phyloP scores from a whole-genome alignment of 148 eudicot species.

The Cornus suecica region DNA sequence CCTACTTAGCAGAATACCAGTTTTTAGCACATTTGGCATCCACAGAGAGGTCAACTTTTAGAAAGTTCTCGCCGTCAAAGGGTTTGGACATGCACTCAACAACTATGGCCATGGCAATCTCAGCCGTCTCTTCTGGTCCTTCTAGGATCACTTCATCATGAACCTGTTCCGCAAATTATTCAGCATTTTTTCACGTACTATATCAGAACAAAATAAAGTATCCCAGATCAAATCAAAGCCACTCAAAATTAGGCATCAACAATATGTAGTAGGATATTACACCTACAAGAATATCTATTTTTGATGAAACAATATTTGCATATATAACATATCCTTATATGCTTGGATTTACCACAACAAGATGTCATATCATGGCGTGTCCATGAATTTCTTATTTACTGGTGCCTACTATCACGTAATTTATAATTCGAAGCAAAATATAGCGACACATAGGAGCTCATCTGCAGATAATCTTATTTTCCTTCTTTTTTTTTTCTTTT shows the following conservation, averaged over 20 bases:
- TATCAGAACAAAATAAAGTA: background rate
- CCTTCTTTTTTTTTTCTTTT: too few species aligned
- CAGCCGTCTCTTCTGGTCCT: constrained; percentile 91
- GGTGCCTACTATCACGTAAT: background rate
- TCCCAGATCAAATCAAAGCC: background rate
- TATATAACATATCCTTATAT: too few species aligned
- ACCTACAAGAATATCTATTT: too few species aligned
- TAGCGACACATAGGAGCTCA: background rate
- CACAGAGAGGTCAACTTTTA: constrained; percentile 69
- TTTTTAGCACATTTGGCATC: constrained; percentile 85
- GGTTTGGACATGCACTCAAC: constrained; percentile 94
- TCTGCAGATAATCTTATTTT: too few species aligned
- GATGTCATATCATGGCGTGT: too few species aligned
- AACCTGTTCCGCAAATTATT: constrained; percentile 42
- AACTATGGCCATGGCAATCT: constrained; percentile 72
- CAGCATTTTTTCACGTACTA: too few species aligned
- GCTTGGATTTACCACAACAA: too few species aligned
- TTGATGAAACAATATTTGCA: too few species aligned
- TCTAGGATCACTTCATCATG: constrained; percentile 92
- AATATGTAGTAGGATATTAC: too few species aligned
- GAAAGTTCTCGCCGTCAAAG: constrained; percentile 69
- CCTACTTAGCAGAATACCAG: constrained; percentile 89
- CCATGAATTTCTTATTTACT: too few species aligned
- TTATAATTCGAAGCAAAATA: background rate
- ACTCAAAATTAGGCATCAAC: background rate